Evolutionary conservation across 2,329 filamentous ascomycete species (phyloP).

Genomic region (Knufia fluminis): DNA sequence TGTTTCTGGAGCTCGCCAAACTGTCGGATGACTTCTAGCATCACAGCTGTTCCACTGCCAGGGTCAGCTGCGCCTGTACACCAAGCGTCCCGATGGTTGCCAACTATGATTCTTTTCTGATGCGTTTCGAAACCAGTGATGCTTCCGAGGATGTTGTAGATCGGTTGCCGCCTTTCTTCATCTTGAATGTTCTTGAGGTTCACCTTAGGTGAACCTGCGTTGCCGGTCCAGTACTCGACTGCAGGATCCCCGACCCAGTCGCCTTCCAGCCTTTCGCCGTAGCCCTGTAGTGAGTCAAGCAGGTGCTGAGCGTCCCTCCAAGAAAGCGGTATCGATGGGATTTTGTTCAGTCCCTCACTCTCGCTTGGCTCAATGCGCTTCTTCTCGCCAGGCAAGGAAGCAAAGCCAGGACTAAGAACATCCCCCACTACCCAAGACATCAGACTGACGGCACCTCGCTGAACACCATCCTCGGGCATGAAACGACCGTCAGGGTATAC

Average conservation of each 20-base stretch:
- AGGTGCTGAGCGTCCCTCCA: conserved; percentile 82
- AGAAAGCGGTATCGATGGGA: conserved; percentile 80
- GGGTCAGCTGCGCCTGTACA: conserved; percentile 79
- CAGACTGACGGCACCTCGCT: conserved; percentile 70
- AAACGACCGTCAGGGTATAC: conserved; percentile 68
- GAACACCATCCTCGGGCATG: conserved; percentile 73
- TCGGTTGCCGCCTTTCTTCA: conserved; percentile 68
- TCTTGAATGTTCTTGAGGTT: conserved; percentile 80
- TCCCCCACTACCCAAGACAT: conserved; percentile 81
- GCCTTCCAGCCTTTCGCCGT: conserved; percentile 58
- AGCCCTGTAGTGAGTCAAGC: conserved; percentile 64
- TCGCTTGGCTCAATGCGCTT: conserved; percentile 61
- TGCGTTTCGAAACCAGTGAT: conserved; percentile 77
- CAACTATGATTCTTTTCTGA: conserved; percentile 76
- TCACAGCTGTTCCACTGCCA: conserved; percentile 78
- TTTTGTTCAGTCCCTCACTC: conserved; percentile 63
- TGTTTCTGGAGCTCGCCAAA: conserved; percentile 67
- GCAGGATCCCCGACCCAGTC: conserved; percentile 71
- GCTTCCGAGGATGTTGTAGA: conserved; percentile 84
- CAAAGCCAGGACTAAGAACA: conserved; percentile 81
- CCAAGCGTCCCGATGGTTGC: conserved; percentile 90
- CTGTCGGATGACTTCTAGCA: conserved; percentile 79
- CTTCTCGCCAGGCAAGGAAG: conserved; percentile 41
- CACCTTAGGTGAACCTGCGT: conserved; percentile 63
- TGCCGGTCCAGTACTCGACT: conserved; percentile 70